Percentiles rank a stretch among this genome's conserved stretches.
Conservation (phyloP, 169 alveolate species). For the Plasmodium malariae region DNA sequence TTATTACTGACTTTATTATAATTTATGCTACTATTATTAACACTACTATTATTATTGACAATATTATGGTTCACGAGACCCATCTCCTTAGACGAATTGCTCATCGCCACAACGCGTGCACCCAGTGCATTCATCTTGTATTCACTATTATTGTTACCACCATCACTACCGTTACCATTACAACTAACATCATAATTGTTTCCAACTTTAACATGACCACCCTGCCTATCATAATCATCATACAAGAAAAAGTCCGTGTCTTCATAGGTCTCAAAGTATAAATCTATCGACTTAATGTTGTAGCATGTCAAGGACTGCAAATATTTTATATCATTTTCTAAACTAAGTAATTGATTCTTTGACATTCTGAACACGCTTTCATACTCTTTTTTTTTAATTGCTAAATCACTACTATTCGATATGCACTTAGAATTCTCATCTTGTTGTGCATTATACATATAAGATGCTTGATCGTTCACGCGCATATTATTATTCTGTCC, state of each 20-base stretch:
- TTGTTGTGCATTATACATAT: not conserved
- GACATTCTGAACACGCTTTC: slow-evolving; percentile 45
- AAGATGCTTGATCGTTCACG: not conserved
- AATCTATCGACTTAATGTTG: slow-evolving; percentile 27
- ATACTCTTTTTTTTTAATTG: slow-evolving; percentile 23
- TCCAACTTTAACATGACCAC: too few species aligned
- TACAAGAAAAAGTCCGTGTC: slow-evolving; percentile 11
- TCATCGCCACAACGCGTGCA: too few species aligned
- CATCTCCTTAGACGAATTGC: too few species aligned
- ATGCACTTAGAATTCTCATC: not conserved
- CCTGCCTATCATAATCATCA: too few species aligned
- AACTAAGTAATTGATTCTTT: slow-evolving; percentile 32
- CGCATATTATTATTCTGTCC: too few species aligned
- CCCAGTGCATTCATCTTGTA: too few species aligned
- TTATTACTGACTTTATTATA: too few species aligned
- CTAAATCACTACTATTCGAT: not conserved
- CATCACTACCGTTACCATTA: too few species aligned
- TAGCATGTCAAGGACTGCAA: slow-evolving; percentile 35
- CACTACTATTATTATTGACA: too few species aligned
- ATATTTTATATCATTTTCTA: slow-evolving; percentile 57
- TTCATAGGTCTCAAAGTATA: slow-evolving; percentile 56
- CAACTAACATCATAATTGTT: too few species aligned
- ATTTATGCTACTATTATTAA: too few species aligned
- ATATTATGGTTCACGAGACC: not conserved
- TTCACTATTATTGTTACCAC: too few species aligned